Conservation (phyloP, 208 protist species). For the Tritrichomonas musculus region DNA sequence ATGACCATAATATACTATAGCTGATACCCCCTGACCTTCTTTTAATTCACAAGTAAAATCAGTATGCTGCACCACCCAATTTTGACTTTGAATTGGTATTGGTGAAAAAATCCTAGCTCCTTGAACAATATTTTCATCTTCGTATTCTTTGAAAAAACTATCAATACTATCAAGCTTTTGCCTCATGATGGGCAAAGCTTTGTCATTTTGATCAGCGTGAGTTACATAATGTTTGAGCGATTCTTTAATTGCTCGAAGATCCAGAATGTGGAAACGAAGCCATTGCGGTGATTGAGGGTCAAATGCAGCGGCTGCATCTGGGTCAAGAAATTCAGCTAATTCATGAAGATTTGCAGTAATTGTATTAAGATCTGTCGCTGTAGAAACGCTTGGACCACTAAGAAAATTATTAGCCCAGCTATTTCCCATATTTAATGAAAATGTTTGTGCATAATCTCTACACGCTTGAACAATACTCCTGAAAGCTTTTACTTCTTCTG, state of each 20-base stretch:
- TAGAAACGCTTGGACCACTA: neutral
- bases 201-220: neutral
- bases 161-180: neutral
- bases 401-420: neutral
- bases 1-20: neutral
- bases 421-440: neutral
- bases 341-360: neutral
- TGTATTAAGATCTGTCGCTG: neutral
- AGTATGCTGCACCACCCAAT: neutral
- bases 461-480: no score
- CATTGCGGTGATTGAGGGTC: neutral
- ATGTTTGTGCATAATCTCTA: no score
- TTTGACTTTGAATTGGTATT: neutral
- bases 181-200: neutral
- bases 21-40: neutral
- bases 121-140: neutral
- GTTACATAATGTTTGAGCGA: neutral
- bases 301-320: neutral
- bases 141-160: constrained; percentile 19
- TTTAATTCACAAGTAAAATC: neutral
- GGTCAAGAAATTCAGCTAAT: neutral
- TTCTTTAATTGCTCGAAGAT: neutral
- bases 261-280: neutral
- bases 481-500: no score
- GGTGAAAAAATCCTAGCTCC: neutral